Evolutionary conservation across 2,329 filamentous ascomycete genomes (phyloP).

Genomic region (Dothideomycetes sp.): DNA sequence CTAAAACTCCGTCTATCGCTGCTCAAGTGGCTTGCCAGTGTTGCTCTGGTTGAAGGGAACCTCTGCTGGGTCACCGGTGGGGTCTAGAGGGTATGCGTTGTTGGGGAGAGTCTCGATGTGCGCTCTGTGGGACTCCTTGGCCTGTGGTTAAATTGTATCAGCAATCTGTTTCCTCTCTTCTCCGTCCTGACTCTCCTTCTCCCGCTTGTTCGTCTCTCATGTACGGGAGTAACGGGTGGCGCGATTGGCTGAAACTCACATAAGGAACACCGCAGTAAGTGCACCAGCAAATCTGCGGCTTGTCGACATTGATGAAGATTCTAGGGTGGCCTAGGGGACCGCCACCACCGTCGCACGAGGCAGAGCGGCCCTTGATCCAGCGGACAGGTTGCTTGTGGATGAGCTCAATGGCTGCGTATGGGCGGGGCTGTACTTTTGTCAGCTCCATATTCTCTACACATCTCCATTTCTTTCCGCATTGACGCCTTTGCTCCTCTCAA

Average conservation of each 20-base stretch:
- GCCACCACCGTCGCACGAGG: conserved; percentile 85
- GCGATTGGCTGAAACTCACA: conserved; percentile 44
- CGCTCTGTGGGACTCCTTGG: conserved; percentile 77
- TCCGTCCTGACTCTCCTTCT: neutral
- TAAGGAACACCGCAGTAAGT: conserved; percentile 89
- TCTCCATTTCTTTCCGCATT: neutral
- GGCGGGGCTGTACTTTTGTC: conserved; percentile 56
- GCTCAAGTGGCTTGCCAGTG: conserved; percentile 47
- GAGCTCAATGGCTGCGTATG: conserved; percentile 82
- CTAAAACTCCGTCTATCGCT: conserved; percentile 37
- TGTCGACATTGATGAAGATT: conserved; percentile 97
- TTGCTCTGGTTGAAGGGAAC: conserved; percentile 46
- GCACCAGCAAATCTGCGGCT: conserved; percentile 84
- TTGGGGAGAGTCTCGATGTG: conserved; percentile 72
- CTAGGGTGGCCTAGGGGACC: conserved; percentile 81
- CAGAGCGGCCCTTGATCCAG: conserved; percentile 75
- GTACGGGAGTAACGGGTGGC: neutral
- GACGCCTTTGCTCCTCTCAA: neutral
- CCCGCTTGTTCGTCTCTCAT: neutral
- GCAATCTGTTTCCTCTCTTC: neutral
- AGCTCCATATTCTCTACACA: neutral
- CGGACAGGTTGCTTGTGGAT: conserved; percentile 91
- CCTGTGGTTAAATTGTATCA: conserved; percentile 42
- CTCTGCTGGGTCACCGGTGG: conserved; percentile 48
- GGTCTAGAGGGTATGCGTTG: conserved; percentile 63